A percentile compares a stretch with the other conserved stretches of the same genome.
phyloP scores from a whole-genome alignment of 2,329 filamentous ascomycete genomes.

The Epicoccum nigrum region DNA sequence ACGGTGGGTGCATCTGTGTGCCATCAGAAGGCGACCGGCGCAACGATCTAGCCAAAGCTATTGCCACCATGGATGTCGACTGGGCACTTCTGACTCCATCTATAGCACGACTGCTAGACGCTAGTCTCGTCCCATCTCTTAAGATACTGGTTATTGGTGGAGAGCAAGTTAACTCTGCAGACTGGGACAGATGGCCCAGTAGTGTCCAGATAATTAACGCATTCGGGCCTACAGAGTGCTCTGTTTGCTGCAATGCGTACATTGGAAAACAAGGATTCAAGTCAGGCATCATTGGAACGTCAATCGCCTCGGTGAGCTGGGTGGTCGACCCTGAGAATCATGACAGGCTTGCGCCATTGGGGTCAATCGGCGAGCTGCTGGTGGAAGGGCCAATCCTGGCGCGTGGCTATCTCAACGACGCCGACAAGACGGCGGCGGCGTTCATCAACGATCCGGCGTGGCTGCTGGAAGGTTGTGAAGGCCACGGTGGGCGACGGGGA shows the following conservation, averaged over 20 bases:
- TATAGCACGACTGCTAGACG: constrained; percentile 39
- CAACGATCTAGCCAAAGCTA: constrained; percentile 39
- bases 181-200: too few relatives aligned
- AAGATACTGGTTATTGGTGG: too few relatives aligned
- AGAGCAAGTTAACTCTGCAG: too few relatives aligned
- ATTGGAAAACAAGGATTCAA: too few relatives aligned
- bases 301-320: too few relatives aligned
- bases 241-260: too few relatives aligned
- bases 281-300: too few relatives aligned
- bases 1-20: constrained; percentile 57
- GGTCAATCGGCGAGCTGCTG: constrained; percentile 54
- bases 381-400: constrained; percentile 59
- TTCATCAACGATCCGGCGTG: constrained; percentile 20
- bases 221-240: constrained; percentile 24
- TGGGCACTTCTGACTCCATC: constrained; percentile 29
- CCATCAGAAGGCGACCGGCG: constrained; percentile 52
- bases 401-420: constrained; percentile 27
- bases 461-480: too few relatives aligned
- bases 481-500: too few relatives aligned
- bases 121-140: too few relatives aligned
- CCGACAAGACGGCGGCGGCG: constrained; percentile 21
- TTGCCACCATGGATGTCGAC: constrained; percentile 37
- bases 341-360: constrained; percentile 24
- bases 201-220: too few relatives aligned
- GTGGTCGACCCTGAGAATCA: constrained; percentile 29